phyloP scores from a whole-genome alignment of 345 rosid species.

The Acer yangbiense region DNA sequence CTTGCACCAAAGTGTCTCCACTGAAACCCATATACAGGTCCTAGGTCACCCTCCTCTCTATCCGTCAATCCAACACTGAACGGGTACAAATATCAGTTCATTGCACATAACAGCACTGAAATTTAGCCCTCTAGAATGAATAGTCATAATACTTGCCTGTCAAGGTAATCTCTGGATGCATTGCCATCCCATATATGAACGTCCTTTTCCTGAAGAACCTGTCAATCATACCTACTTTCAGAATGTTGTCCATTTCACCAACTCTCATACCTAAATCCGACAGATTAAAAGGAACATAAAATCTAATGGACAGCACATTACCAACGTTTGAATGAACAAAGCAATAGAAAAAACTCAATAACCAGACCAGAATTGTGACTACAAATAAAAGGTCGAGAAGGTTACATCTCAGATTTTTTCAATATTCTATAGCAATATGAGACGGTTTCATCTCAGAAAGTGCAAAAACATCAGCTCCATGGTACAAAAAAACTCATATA shows the following conservation, averaged over 20 bases:
- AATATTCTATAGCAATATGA: background rate
- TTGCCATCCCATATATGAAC: slow-evolving; percentile 96
- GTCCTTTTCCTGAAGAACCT: slow-evolving; percentile 94
- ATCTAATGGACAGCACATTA: background rate
- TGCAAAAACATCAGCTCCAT: background rate
- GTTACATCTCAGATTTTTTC: background rate
- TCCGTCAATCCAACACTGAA: slow-evolving; percentile 76
- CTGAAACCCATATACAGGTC: slow-evolving; percentile 96
- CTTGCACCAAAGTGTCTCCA: slow-evolving; percentile 99
- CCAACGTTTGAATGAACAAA: background rate
- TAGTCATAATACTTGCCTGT: slow-evolving; percentile 48
- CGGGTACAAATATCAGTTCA: slow-evolving; percentile 18
- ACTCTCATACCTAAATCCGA: background rate
- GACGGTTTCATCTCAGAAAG: slow-evolving; percentile 1
- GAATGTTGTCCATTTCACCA: background rate
- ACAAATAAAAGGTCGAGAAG: background rate
- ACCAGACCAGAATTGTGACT: background rate
- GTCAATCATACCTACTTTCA: slow-evolving; percentile 25
- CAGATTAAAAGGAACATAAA: background rate
- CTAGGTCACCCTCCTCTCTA: slow-evolving; percentile 94
- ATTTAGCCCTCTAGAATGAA: background rate
- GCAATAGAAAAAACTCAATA: background rate
- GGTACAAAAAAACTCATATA: background rate
- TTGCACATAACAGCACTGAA: slow-evolving; percentile 1
- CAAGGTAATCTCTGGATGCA: slow-evolving; percentile 92